Conservation (phyloP, 257 asterid species). For the Capsicum rhomboideum region DNA sequence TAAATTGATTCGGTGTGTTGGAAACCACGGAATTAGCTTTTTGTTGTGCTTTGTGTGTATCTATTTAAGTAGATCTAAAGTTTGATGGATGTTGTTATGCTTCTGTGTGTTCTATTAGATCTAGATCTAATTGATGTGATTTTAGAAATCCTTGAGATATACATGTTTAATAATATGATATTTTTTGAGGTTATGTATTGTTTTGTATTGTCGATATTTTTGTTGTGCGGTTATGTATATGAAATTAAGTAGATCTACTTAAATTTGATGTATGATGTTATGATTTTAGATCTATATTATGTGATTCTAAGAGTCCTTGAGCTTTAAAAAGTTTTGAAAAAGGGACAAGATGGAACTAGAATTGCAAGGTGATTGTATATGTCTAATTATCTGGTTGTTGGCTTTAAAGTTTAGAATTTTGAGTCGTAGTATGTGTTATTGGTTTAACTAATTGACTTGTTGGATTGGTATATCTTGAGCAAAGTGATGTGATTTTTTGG, state of each 20-base stretch:
- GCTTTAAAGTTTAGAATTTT: too few species aligned
- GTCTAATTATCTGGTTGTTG: neutral
- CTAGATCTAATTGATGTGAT: neutral
- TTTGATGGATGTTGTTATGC: neutral
- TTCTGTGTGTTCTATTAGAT: neutral
- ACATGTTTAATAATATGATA: too few species aligned
- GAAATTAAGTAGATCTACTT: neutral
- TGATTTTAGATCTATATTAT: neutral
- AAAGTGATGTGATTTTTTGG: too few species aligned
- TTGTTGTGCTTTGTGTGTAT: neutral
- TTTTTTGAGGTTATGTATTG: too few species aligned
- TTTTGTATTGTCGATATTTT: too few species aligned
- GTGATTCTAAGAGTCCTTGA: neutral
- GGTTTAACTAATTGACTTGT: too few species aligned
- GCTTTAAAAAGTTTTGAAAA: neutral
- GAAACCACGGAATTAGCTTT: neutral
- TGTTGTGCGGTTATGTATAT: neutral
- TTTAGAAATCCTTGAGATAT: neutral
- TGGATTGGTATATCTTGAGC: too few species aligned
- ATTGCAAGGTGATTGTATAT: too few species aligned
- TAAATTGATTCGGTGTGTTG: too few species aligned
- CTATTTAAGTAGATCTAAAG: neutral
- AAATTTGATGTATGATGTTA: neutral
- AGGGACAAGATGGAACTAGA: too few species aligned
- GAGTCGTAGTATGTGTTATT: too few species aligned